Evolutionary conservation across 345 rosid genomes (phyloP), one percentile per base, ranked within the genome.

Genomic region (Chamaenerion angustifolium): DNA sequence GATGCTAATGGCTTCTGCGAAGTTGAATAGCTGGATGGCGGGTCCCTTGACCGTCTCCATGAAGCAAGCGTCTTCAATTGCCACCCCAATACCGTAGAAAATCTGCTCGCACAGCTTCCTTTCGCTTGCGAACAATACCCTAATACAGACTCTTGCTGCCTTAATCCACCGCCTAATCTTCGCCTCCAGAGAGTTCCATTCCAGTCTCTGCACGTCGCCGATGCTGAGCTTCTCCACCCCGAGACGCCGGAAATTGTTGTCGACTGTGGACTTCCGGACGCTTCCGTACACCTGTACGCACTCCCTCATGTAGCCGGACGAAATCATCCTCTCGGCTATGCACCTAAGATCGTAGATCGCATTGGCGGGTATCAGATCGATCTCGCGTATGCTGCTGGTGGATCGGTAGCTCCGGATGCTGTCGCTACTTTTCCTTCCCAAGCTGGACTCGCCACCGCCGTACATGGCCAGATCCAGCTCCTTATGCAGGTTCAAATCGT

Each of bases 281-380:
- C 94, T 83, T 0, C 94, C 98, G 59, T 86, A 90, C 4, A 80
- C 98, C 56, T 90, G 98, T 37, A 86, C 81, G 45, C 98, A 90
- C 61, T 86, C 96, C 0, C 96, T 74, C 63, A 81, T 69, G 58
- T 75, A 90, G 3, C 89, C 87, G 4, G 92, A 66, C 7, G 89
- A 72, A 58, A 86, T 67, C 96, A 90, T 86, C 55, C 95, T 69
- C 48, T 63, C 74, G 7, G 93, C 93, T 18, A 90, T 81, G 49
- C 76, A 63, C 66, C 75, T 75, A n/a, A 90, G 76, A 62, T 83
- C 85, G 25, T 55, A 56, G 15, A 81, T 74, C n/a, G 82, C 85
- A 8, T 80, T 92, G 8, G 54, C 58, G 2, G 95, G 93, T 35
- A 90, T 76, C 65, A 90, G 75, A 74, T 86, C 87, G 65, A 81